Evolutionary conservation across 805 yeast species (phyloP), one percentile per base, ranked within the genome.

Genomic region (Brettanomyces custersianus): DNA sequence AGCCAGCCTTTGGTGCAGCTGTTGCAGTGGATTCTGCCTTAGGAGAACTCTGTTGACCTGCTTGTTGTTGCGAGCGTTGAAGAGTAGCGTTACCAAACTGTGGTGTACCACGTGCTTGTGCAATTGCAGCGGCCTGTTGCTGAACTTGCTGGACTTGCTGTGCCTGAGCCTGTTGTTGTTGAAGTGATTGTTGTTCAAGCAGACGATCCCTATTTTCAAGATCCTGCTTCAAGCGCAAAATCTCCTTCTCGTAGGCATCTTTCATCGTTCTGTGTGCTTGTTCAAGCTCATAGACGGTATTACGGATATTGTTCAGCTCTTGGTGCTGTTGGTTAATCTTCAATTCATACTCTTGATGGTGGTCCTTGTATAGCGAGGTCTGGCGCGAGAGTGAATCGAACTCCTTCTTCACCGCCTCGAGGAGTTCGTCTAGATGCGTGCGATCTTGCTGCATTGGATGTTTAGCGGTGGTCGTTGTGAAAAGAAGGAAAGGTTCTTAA

Each of bases 221-320:
- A 56, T 87, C 95, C 44, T 78, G 76, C 59, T 90, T 87, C 59
- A 90, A 70, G 47, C 92, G 70, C 54, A 75, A 66, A 38, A 92
- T 82, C 62, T 90, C 97, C 51, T 84, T 95, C 59, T 90, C 96
- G 61, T 90, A 92, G 32, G 88, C 87, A 53, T 90, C 96, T 63
- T 90, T 88, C 72, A 92, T 83, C 55, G 85, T 84, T 48, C 95
- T 72, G 65, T 90, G 97, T 27, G 95, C 90, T 72, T 80, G 74
- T 59, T 90, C 96, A 51, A 90, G 72, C 56, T 92, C 97, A 54
- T 80, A 87, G 20, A 90, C 95, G 9, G 95, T 85, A 53, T 87
- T 94, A 52, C 96, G 75, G 40, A 90, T 87, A 57, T 84, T 94
- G 55, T 87, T 88, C 74, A 90, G 78, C 60, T 92, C 98, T 36